A percentile compares a stretch with the other conserved stretches of the same genome.
Evolutionary conservation across 768 basidiomycete genomes (phyloP).

Genomic region (Scleroderma citrinum): DNA sequence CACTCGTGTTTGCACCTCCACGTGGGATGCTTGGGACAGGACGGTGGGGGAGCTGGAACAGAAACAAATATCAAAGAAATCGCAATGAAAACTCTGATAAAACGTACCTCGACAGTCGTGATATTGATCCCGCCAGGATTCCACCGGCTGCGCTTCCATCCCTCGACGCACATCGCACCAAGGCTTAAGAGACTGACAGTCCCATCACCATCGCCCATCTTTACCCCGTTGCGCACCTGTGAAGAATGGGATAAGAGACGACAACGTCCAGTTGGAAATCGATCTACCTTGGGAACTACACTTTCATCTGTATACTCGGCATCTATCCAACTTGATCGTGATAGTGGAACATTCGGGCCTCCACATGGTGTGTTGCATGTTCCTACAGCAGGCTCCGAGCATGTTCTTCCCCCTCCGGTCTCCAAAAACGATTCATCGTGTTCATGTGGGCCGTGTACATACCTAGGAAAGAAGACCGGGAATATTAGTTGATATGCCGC

Average conservation of each 20-base stretch:
- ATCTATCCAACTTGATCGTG: slow-evolving; percentile 79
- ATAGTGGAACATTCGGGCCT: slow-evolving; percentile 49
- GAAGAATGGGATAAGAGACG: not conserved
- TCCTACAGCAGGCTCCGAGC: slow-evolving; percentile 37
- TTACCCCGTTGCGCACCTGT: slow-evolving; percentile 77
- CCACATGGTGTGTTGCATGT: slow-evolving; percentile 38
- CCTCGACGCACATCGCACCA: slow-evolving; percentile 95
- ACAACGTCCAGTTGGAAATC: not conserved
- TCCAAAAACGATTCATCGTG: slow-evolving; percentile 54
- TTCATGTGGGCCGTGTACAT: slow-evolving; percentile 64
- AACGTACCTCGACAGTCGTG: slow-evolving; percentile 75
- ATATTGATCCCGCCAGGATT: slow-evolving; percentile 88
- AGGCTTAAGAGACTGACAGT: slow-evolving; percentile 82
- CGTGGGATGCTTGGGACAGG: slow-evolving; percentile 70
- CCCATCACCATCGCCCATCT: slow-evolving; percentile 93
- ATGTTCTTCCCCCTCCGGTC: slow-evolving; percentile 32
- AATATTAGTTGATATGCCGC: not conserved
- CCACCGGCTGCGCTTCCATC: slow-evolving; percentile 86
- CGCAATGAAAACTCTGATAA: not conserved
- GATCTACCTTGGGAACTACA: slow-evolving; percentile 46
- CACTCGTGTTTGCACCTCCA: slow-evolving; percentile 88
- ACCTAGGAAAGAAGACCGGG: slow-evolving; percentile 37
- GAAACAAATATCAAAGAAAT: slow-evolving; percentile 4
- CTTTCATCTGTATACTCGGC: slow-evolving; percentile 66
- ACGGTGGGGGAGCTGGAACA: slow-evolving; percentile 64